Evolutionary conservation across 78 protist genomes (phyloP).

Genomic region (Ministeria vibrans): DNA sequence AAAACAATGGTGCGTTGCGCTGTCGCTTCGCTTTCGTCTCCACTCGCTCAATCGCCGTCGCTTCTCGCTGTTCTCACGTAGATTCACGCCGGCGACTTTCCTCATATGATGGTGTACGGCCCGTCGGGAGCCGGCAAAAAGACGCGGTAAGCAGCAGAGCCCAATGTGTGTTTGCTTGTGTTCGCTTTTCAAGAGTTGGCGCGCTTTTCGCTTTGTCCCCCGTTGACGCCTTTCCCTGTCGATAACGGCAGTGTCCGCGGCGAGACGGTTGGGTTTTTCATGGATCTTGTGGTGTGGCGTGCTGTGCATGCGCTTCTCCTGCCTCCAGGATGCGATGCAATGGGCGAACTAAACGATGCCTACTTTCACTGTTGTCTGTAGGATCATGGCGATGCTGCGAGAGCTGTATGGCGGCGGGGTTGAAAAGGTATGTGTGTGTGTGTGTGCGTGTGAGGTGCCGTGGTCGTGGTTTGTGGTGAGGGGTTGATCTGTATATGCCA

Average conservation of each 20-base stretch:
- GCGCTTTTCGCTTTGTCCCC: no score
- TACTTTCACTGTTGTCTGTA: no score
- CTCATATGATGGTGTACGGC: conserved; percentile 94
- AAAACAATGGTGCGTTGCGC: conserved; percentile 43
- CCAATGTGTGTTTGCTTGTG: background rate
- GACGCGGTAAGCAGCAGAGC: no score
- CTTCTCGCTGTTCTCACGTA: background rate
- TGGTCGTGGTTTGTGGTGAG: no score
- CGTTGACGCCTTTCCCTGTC: no score
- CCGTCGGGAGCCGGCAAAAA: conserved; percentile 97
- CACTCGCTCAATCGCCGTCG: background rate
- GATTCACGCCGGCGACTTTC: conserved; percentile 63
- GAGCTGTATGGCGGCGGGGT: conserved; percentile 84
- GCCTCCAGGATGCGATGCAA: no score
- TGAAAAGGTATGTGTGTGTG: conserved; percentile 26
- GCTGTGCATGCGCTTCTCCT: no score
- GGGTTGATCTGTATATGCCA: background rate
- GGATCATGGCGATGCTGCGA: conserved; percentile 73
- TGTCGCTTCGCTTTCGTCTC: background rate
- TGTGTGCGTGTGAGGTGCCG: background rate
- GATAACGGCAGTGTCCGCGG: no score
- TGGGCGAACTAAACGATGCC: no score
- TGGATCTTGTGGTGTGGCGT: no score
- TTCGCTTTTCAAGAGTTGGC: background rate
- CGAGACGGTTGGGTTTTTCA: no score